A percentile compares a stretch with the other conserved stretches of the same genome.
Conservation (phyloP, 83 land plant genomes). For the Diphasiastrum complanatum region DNA sequence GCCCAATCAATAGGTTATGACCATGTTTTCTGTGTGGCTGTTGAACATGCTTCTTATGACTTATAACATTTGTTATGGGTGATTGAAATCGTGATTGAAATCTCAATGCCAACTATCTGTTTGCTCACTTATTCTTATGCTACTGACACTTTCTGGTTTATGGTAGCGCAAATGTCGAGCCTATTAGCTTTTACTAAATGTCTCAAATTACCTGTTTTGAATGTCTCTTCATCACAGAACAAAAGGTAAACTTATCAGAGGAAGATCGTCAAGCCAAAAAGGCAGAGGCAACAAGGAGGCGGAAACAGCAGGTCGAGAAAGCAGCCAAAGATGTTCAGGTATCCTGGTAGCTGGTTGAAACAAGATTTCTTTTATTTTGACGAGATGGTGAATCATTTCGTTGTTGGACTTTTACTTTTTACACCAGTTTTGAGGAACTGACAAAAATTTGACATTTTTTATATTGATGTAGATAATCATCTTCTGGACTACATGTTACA, state of each 20-base stretch:
- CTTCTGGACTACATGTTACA: no score
- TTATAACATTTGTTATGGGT: no score
- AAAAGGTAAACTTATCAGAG: conserved; percentile 63
- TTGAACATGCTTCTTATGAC: no score
- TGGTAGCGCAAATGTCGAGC: background rate
- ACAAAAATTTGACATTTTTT: no score
- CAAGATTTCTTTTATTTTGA: no score
- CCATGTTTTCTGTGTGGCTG: no score
- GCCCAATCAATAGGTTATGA: no score
- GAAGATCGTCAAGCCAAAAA: conserved; percentile 67
- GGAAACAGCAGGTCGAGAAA: conserved; percentile 68
- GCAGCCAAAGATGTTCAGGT: conserved; percentile 69
- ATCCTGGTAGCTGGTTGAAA: no score
- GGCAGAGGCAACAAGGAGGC: conserved; percentile 69
- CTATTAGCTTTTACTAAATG: background rate
- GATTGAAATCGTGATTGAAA: no score
- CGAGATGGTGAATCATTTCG: no score
- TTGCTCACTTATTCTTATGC: background rate
- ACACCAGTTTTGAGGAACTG: no score
- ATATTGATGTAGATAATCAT: background rate
- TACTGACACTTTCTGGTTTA: background rate
- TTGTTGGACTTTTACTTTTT: no score
- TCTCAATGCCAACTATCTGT: background rate
- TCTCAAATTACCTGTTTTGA: background rate
- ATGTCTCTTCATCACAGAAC: conserved; percentile 30